Conservation (phyloP, 2,329 filamentous ascomycete genomes). For the Meredithiella fracta region DNA sequence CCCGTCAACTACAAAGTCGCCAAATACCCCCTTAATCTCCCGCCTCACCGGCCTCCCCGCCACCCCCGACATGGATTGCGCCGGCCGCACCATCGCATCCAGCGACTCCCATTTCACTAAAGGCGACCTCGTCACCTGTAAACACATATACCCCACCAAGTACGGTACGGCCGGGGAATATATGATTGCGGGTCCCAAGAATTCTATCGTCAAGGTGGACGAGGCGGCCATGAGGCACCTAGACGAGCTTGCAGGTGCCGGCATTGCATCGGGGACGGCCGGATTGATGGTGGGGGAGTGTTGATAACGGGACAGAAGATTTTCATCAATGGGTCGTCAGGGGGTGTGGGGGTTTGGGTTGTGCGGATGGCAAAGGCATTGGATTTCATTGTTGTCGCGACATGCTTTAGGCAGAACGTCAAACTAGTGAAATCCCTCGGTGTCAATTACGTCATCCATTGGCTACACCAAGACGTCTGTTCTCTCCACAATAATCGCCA, state of each 20-base stretch:
- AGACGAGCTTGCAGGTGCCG: constrained; percentile 33
- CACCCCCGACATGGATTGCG: constrained; percentile 33
- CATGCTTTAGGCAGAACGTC: constrained; percentile 43
- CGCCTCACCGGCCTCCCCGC: constrained; percentile 27
- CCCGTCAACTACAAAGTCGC: constrained; percentile 34
- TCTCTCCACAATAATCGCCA: constrained; percentile 30
- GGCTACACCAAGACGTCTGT: constrained; percentile 41
- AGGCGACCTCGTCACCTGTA: constrained; percentile 30
- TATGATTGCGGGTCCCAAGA: constrained; percentile 21
- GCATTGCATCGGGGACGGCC: constrained; percentile 25
- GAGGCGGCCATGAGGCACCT: constrained; percentile 21
- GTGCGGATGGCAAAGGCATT: constrained; percentile 49
- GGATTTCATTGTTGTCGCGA: constrained; percentile 43
- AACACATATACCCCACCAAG: constrained; percentile 18
- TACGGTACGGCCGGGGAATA: constrained; percentile 30
- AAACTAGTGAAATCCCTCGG: constrained; percentile 41
- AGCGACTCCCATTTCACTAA: constrained; percentile 20
- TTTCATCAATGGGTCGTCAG: constrained; percentile 50
- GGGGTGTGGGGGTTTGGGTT: constrained; percentile 43
- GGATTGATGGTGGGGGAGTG: not conserved
- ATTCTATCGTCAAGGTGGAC: constrained; percentile 5
- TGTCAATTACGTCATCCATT: constrained; percentile 47
- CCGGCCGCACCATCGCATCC: constrained; percentile 29
- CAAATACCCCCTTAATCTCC: constrained; percentile 19
- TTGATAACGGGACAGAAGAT: constrained; percentile 33